Evolutionary conservation across 1,139 yeast species (phyloP).

Genomic region (Kurtzmaniella quercitrusa): DNA sequence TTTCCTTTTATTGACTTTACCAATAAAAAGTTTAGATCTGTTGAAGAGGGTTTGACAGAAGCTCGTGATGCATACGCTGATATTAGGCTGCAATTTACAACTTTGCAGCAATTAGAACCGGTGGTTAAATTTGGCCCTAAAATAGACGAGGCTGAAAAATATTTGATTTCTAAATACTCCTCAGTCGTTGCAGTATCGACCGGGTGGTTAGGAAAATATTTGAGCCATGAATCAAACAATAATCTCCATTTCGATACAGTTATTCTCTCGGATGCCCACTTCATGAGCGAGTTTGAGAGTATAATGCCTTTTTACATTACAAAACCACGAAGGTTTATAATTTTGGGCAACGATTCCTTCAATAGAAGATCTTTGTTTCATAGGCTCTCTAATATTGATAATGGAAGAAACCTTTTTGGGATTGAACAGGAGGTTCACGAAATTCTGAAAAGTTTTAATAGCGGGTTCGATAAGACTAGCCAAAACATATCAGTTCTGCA

Average conservation of each 20-base stretch:
- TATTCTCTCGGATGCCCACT: conserved; percentile 29
- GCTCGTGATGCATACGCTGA: conserved; percentile 5
- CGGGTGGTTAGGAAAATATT: neutral
- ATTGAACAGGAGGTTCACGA: conserved; percentile 12
- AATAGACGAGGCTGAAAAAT: conserved; percentile 14
- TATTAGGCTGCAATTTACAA: conserved; percentile 21
- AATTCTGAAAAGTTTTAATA: conserved; percentile 22
- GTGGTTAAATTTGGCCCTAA: conserved; percentile 20
- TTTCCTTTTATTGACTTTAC: conserved; percentile 23
- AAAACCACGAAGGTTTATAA: conserved; percentile 17
- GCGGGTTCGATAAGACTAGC: conserved; percentile 34
- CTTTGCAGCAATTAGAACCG: conserved; percentile 26
- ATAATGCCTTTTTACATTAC: conserved; percentile 20
- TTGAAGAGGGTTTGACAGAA: neutral
- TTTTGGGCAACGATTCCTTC: conserved; percentile 27
- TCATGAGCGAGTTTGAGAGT: conserved; percentile 26
- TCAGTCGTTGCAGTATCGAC: conserved; percentile 20
- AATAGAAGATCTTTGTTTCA: conserved; percentile 18
- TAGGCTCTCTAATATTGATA: conserved; percentile 12
- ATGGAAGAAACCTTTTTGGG: neutral
- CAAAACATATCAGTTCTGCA: conserved; percentile 36
- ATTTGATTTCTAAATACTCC: conserved; percentile 20
- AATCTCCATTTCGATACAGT: conserved; percentile 21
- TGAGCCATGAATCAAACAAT: neutral
- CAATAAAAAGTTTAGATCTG: neutral